phyloP scores from a whole-genome alignment of 257 asterid genomes.

The Ocimum tenuiflorum region DNA sequence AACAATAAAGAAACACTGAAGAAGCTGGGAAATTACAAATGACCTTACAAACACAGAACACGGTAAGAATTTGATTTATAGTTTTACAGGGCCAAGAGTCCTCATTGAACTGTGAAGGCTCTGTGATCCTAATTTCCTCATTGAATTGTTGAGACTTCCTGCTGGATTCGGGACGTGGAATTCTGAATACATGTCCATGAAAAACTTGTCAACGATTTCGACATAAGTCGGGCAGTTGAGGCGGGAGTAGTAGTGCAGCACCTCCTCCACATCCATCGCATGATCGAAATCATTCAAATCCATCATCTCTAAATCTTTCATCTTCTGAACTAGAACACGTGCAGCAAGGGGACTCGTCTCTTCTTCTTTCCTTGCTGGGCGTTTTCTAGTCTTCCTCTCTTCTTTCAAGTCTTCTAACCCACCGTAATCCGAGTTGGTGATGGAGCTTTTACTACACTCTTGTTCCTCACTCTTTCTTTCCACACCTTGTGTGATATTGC shows the following conservation, averaged over 20 bases:
- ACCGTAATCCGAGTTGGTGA: not conserved
- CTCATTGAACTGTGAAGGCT: conserved; percentile 43
- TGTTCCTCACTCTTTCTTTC: conserved; percentile 24
- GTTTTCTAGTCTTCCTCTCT: conserved; percentile 18
- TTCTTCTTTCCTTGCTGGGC: not conserved
- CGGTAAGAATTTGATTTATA: conserved; percentile 20
- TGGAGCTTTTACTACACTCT: not conserved
- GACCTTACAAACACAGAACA: not conserved
- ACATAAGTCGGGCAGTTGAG: conserved; percentile 59
- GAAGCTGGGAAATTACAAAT: not conserved
- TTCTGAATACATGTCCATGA: conserved; percentile 51
- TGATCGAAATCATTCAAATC: conserved; percentile 59
- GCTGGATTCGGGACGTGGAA: conserved; percentile 20
- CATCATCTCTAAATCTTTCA: conserved; percentile 71
- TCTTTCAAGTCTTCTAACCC: conserved; percentile 26
- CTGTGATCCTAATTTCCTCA: conserved; percentile 33
- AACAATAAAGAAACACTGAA: not conserved
- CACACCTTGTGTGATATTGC: conserved; percentile 6
- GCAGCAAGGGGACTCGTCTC: conserved; percentile 24
- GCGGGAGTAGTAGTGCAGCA: conserved; percentile 56
- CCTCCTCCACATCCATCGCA: conserved; percentile 71
- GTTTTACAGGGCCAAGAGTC: conserved; percentile 62
- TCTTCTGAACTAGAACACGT: conserved; percentile 37
- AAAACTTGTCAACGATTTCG: conserved; percentile 55
- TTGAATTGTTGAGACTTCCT: conserved; percentile 41